Conservation (phyloP, 1,284 basidiomycete species). For the Marasmius tenuissimus region DNA sequence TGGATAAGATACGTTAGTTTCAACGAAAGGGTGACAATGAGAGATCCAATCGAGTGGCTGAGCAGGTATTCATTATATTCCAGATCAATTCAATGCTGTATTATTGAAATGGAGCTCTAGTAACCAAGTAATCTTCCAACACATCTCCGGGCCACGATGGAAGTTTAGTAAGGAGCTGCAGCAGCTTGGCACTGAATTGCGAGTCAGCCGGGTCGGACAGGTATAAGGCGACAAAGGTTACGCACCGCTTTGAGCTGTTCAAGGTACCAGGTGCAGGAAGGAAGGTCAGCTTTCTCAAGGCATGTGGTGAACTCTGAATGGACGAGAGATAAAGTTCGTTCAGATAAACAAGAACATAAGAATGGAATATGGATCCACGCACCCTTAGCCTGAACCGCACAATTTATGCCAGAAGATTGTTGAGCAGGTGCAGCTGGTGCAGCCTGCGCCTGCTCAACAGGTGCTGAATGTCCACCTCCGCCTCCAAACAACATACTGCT, state of each 20-base stretch:
- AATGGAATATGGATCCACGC: constrained; percentile 21
- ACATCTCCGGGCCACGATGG: too few relatives aligned
- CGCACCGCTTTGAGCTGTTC: constrained; percentile 83
- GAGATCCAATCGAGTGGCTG: too few relatives aligned
- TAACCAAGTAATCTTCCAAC: too few relatives aligned
- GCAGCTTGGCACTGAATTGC: constrained; percentile 78
- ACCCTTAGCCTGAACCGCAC: constrained; percentile 77
- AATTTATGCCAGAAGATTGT: constrained; percentile 45
- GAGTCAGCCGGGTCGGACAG: neutral
- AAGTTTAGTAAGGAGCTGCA: constrained; percentile 59
- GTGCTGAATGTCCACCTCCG: constrained; percentile 43
- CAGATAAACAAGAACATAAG: neutral
- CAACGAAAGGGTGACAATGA: too few relatives aligned
- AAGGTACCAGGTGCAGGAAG: constrained; percentile 78
- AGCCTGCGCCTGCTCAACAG: constrained; percentile 31
- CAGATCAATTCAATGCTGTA: too few relatives aligned
- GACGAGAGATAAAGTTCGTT: too few relatives aligned
- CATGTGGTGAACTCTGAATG: constrained; percentile 75
- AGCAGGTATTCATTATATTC: too few relatives aligned
- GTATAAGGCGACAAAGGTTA: constrained; percentile 15
- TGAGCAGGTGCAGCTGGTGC: constrained; percentile 31
- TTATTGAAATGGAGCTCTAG: too few relatives aligned
- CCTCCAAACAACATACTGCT: constrained; percentile 82
- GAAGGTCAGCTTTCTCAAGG: constrained; percentile 74
- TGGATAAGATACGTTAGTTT: too few relatives aligned